Conservation (phyloP, 2,329 filamentous ascomycete genomes). For the Fusarium acutatum region DNA sequence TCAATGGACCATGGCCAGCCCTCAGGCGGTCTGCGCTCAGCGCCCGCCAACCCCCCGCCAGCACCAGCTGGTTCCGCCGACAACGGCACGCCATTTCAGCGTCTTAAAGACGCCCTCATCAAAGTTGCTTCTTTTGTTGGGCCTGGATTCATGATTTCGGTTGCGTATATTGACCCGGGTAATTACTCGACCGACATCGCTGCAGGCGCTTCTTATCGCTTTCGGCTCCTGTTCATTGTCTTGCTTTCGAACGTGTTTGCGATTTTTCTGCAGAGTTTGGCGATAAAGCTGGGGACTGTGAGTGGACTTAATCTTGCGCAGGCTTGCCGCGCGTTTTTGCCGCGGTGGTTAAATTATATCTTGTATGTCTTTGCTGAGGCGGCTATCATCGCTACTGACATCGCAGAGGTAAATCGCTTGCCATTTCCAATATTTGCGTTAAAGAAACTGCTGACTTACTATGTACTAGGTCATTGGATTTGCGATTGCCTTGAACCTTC, state of each 20-base stretch:
- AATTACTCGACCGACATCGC: background rate
- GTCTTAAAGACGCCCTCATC: background rate
- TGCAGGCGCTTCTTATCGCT: background rate
- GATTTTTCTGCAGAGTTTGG: background rate
- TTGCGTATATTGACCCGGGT: background rate
- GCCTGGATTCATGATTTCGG: background rate
- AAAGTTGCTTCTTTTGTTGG: background rate
- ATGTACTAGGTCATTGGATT: background rate
- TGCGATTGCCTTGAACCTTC: background rate
- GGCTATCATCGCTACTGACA: background rate
- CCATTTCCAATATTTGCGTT: accelerated
- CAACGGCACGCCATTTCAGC: background rate
- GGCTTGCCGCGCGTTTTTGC: background rate
- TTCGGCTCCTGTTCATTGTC: background rate
- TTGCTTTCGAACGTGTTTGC: background rate
- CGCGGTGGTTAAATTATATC: background rate
- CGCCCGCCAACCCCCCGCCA: background rate
- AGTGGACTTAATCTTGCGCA: background rate
- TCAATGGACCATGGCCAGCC: background rate
- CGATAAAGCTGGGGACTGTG: background rate
- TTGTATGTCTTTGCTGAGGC: background rate
- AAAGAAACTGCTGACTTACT: accelerated
- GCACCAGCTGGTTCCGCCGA: background rate
- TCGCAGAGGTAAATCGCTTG: background rate
- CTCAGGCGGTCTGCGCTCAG: background rate